phyloP scores from a whole-genome alignment of 768 basidiomycete genomes.

The Tulasnella sp. region DNA sequence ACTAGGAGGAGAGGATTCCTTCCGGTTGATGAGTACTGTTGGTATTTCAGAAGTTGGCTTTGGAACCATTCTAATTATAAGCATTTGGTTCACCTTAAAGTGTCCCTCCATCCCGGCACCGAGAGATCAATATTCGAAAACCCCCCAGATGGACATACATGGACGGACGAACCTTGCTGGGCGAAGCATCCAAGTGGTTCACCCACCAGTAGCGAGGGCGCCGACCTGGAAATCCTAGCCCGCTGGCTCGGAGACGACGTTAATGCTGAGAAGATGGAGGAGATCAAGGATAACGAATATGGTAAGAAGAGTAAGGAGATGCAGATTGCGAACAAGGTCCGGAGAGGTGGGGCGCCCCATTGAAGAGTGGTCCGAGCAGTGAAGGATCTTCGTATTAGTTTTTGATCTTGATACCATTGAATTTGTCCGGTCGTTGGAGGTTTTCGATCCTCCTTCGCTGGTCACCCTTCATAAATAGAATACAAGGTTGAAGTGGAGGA shows the following conservation, averaged over 20 bases:
- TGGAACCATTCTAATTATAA: not conserved
- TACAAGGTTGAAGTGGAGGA: no score
- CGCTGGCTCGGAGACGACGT: slow-evolving; percentile 13
- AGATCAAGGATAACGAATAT: slow-evolving; percentile 14
- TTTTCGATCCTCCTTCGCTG: no score
- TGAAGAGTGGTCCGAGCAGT: no score
- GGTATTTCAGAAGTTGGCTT: not conserved
- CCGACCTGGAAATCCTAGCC: slow-evolving; percentile 3
- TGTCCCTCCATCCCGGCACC: slow-evolving; percentile 7
- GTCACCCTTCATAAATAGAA: no score
- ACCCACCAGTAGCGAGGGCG: not conserved
- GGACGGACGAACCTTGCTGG: slow-evolving; percentile 10
- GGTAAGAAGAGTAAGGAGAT: slow-evolving; percentile 15
- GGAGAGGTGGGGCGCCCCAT: not conserved
- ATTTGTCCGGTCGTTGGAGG: no score
- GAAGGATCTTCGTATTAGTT: no score
- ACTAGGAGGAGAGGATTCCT: slow-evolving; percentile 17
- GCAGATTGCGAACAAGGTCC: slow-evolving; percentile 4
- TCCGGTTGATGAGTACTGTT: slow-evolving; percentile 16
- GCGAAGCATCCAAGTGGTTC: not conserved
- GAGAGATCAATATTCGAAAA: not conserved
- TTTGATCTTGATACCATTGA: no score
- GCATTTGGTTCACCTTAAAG: not conserved
- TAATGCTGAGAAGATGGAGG: slow-evolving; percentile 4
- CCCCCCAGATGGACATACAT: slow-evolving; percentile 4